These are phyloP conservation scores for Ophiocordyceps robertsii DNA, from an alignment of 2,329 filamentous ascomycete species.

Conservation along the genomic window DNA sequence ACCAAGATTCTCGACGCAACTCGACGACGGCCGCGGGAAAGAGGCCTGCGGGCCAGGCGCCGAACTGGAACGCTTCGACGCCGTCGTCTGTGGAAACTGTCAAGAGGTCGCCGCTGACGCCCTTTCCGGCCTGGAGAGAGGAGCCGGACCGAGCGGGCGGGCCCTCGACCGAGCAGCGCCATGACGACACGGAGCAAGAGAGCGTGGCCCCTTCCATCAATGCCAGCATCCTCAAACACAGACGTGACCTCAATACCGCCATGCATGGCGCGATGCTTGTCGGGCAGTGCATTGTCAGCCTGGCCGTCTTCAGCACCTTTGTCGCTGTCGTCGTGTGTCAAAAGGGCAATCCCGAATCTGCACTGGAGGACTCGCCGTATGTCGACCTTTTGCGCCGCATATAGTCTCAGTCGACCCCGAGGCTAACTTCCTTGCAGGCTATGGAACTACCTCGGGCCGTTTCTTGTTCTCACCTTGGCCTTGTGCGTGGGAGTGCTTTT, in stretches of 20 bases:
- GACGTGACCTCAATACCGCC: not conserved
- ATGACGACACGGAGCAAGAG: not conserved
- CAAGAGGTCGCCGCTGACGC: slow-evolving; percentile 10
- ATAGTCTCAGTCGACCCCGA: not conserved
- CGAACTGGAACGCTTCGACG: slow-evolving; percentile 1
- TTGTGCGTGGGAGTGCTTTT: slow-evolving; percentile 11
- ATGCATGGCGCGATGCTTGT: not conserved
- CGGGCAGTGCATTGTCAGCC: not conserved
- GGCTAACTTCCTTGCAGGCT: slow-evolving; percentile 8
- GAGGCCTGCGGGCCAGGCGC: not conserved
- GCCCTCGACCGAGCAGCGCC: not conserved
- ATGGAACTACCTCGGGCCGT: slow-evolving; percentile 10
- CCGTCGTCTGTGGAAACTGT: slow-evolving; percentile 2
- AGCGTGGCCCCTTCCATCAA: not conserved
- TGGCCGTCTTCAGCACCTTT: not conserved
- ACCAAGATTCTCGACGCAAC: not conserved
- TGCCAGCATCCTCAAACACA: not conserved
- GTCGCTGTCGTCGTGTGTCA: not conserved
- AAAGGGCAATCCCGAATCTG: not conserved
- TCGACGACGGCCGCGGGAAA: not conserved
- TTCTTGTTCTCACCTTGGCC: slow-evolving; percentile 8
- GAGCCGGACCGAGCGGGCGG: slow-evolving; percentile 2
- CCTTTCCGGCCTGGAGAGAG: slow-evolving; percentile 13
- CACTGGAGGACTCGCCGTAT: not conserved
- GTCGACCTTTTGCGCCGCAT: no score